Evolutionary conservation across 2,329 filamentous ascomycete species (phyloP).

Genomic region (Aspergillus novoparasiticus): DNA sequence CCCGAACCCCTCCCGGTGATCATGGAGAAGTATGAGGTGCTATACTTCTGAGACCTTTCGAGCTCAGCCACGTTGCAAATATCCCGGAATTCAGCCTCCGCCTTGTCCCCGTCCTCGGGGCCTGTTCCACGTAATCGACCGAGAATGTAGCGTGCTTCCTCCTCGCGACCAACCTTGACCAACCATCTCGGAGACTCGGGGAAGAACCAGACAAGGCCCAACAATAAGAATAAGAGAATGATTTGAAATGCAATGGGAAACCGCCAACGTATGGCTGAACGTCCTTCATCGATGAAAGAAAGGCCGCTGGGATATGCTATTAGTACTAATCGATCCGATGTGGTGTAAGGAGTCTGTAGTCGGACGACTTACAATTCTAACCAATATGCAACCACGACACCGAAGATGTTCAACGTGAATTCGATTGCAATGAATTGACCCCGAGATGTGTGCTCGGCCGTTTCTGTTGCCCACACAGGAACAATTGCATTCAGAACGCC

Average conservation of each 20-base stretch:
- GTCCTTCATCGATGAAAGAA: constrained; percentile 62
- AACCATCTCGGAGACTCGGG: constrained; percentile 65
- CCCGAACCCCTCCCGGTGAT: constrained; percentile 66
- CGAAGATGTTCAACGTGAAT: constrained; percentile 73
- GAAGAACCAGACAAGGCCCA: constrained; percentile 64
- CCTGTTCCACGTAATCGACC: constrained; percentile 63
- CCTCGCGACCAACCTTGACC: constrained; percentile 65
- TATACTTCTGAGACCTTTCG: constrained; percentile 58
- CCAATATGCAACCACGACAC: constrained; percentile 68
- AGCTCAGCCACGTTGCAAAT: constrained; percentile 65
- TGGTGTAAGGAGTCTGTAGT: background rate
- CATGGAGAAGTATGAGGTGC: constrained; percentile 66
- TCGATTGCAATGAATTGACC: constrained; percentile 72
- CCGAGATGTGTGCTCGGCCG: constrained; percentile 66
- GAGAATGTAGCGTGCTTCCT: constrained; percentile 69
- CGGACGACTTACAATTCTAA: constrained; percentile 48
- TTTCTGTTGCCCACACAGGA: constrained; percentile 72
- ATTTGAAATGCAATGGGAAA: constrained; percentile 74
- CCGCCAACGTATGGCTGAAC: constrained; percentile 64
- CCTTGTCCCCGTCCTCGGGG: constrained; percentile 54
- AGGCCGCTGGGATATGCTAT: constrained; percentile 47
- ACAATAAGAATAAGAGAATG: constrained; percentile 60
- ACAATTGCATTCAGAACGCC: constrained; percentile 71
- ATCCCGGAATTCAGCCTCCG: constrained; percentile 68
- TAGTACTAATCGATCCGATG: background rate